phyloP scores from a whole-genome alignment of 495 filamentous ascomycete species.

The Aspergillus ellipticus region DNA sequence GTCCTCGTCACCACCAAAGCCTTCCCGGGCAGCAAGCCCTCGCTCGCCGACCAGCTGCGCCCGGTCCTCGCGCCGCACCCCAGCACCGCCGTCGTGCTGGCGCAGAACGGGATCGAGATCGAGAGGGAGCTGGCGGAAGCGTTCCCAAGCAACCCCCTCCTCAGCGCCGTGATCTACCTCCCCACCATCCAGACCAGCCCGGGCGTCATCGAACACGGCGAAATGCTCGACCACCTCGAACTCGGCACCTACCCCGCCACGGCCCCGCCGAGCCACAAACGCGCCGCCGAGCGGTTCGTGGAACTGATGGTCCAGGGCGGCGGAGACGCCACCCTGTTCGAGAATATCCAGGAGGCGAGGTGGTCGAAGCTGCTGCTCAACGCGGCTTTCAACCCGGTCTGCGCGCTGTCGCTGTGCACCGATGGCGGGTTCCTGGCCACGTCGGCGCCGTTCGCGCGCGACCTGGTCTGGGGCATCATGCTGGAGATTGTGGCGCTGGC shows the following conservation, averaged over 20 bases:
- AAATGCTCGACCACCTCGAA: constrained; percentile 35
- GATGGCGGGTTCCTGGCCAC: constrained; percentile 42
- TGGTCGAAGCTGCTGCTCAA: constrained; percentile 53
- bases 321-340: constrained; percentile 33
- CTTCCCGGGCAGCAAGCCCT: constrained; percentile 35
- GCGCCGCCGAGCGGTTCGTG: constrained; percentile 30
- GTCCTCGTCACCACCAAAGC: constrained; percentile 39
- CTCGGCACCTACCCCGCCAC: constrained; percentile 46
- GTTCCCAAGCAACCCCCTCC: constrained; percentile 44
- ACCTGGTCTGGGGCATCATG: constrained; percentile 43
- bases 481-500: constrained; percentile 47
- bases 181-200: constrained; percentile 41
- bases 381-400: constrained; percentile 50
- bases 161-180: constrained; percentile 48
- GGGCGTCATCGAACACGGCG: constrained; percentile 24
- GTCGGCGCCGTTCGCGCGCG: constrained; percentile 25
- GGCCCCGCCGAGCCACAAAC: constrained; percentile 18
- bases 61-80: constrained; percentile 32
- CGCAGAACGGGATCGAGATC: constrained; percentile 55
- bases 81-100: constrained; percentile 43
- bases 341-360: constrained; percentile 49
- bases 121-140: constrained; percentile 39
- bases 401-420: constrained; percentile 42
- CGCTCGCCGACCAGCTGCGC: constrained; percentile 32
- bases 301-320: constrained; percentile 34